Percentiles rank a stretch among this genome's conserved stretches.
These are phyloP conservation scores for Whalleya microplaca DNA, from an alignment of 2,329 filamentous ascomycete species.

Conservation along the genomic window DNA sequence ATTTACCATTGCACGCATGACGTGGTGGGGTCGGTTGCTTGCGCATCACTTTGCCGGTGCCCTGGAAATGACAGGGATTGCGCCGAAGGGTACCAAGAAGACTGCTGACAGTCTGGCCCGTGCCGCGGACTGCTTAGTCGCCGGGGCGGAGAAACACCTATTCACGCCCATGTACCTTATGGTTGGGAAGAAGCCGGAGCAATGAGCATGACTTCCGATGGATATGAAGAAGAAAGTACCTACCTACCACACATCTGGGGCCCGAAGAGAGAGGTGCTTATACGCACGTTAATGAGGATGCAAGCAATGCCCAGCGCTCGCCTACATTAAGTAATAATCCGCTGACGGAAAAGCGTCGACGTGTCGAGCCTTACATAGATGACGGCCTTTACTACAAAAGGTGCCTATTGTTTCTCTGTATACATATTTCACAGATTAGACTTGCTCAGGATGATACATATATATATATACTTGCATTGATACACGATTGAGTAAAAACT, in stretches of 20 bases:
- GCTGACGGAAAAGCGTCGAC: background rate
- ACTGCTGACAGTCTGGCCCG: constrained; percentile 87
- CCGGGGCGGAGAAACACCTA: constrained; percentile 84
- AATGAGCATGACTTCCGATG: constrained; percentile 33
- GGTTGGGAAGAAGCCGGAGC: constrained; percentile 81
- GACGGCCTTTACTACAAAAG: background rate
- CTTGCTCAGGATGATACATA: constrained; percentile 8
- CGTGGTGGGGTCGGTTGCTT: constrained; percentile 74
- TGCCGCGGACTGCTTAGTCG: constrained; percentile 83
- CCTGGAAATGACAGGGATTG: constrained; percentile 74
- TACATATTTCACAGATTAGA: constrained; percentile 1
- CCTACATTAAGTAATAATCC: constrained; percentile 12
- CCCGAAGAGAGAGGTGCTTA: constrained; percentile 18
- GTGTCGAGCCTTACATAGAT: background rate
- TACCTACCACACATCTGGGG: background rate
- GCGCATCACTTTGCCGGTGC: constrained; percentile 77
- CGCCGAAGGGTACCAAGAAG: constrained; percentile 86
- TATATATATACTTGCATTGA: background rate
- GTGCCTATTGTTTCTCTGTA: constrained; percentile 14
- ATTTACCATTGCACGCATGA: constrained; percentile 87
- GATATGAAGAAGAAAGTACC: background rate
- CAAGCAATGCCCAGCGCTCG: constrained; percentile 13
- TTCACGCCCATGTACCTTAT: constrained; percentile 99
- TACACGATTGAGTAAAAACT: background rate
- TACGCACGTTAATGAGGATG: constrained; percentile 24